phyloP scores from a whole-genome alignment of 495 filamentous ascomycete genomes.

The Daldinia grandis region DNA sequence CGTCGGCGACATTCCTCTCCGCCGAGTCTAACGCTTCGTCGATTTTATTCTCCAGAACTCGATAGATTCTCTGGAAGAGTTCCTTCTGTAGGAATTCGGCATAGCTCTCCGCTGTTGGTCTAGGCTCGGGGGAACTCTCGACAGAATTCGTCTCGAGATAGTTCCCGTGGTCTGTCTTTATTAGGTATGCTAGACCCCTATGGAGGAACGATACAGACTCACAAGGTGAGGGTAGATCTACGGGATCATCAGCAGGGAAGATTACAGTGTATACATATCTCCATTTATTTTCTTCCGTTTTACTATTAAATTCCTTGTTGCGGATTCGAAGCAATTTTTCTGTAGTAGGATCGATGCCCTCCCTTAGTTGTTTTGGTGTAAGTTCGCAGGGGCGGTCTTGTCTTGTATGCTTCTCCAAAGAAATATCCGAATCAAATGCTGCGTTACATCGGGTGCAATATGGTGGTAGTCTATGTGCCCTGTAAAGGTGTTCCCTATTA shows the following conservation, averaged over 20 bases:
- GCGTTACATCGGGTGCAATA: conserved; percentile 13
- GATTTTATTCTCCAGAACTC: conserved; percentile 9
- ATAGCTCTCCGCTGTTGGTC: background rate
- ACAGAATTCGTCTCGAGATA: background rate
- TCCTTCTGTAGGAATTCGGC: background rate
- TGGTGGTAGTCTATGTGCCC: conserved; percentile 11
- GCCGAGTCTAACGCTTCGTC: conserved; percentile 12
- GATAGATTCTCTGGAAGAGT: conserved; percentile 14
- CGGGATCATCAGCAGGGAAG: background rate
- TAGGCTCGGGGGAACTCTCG: background rate
- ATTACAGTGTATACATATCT: background rate
- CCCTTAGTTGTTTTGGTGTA: background rate
- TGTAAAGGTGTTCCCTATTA: background rate
- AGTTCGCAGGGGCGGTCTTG: conserved; percentile 20
- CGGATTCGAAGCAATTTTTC: background rate
- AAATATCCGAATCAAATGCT: background rate
- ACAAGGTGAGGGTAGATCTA: background rate
- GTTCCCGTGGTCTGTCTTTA: background rate
- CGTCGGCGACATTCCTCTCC: background rate
- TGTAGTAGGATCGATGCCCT: background rate
- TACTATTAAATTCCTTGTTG: background rate
- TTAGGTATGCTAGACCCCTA: background rate
- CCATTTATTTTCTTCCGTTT: background rate
- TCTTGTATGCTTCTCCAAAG: conserved; percentile 20
- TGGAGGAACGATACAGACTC: background rate